phyloP scores from a whole-genome alignment of 331 rosid species.

The Malus hybrid region DNA sequence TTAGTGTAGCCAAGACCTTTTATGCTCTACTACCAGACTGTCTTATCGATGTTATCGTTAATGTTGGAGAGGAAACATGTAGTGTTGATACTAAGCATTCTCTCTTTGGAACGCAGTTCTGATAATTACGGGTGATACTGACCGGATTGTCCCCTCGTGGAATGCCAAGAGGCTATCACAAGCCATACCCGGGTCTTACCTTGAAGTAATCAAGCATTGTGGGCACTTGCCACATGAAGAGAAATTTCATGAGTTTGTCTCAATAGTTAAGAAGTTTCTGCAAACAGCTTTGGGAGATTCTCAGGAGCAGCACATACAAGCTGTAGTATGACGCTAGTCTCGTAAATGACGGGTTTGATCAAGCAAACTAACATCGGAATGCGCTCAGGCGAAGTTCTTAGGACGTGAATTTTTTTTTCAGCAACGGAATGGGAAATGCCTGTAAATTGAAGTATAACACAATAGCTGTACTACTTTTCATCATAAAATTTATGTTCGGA shows the following conservation, averaged over 20 bases:
- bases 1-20: too few relatives aligned
- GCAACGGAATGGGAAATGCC: neutral
- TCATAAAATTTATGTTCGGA: neutral
- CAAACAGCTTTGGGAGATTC: constrained; percentile 29
- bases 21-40: too few relatives aligned
- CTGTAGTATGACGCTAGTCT: neutral
- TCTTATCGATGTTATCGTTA: neutral
- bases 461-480: neutral
- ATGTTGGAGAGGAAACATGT: neutral
- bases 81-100: constrained; percentile 1
- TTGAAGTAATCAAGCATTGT: constrained; percentile 68
- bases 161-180: constrained; percentile 81
- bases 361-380: neutral
- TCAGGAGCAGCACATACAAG: constrained; percentile 28
- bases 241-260: constrained; percentile 70
- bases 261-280: constrained; percentile 70
- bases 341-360: too few relatives aligned
- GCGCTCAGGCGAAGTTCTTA: neutral
- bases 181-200: constrained; percentile 63
- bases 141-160: constrained; percentile 83
- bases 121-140: constrained; percentile 84
- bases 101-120: constrained; percentile 49
- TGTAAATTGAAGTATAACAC: neutral
- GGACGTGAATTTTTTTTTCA: neutral
- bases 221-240: constrained; percentile 99